phyloP scores from a whole-genome alignment of 163 green algal genomes.

The Chloromonas sp. region DNA sequence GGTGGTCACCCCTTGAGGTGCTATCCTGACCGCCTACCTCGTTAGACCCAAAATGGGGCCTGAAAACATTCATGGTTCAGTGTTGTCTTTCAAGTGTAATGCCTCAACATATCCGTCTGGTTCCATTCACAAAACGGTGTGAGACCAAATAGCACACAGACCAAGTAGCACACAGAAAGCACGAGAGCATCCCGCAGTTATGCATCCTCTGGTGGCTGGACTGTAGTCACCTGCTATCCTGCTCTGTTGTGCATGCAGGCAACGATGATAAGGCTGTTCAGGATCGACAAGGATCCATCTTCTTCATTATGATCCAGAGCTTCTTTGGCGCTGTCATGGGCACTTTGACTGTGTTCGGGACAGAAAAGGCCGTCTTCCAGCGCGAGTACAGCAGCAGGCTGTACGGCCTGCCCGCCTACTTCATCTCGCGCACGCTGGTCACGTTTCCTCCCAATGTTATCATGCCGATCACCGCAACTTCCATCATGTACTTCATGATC shows the following conservation, averaged over 20 bases:
- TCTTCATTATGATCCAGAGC: slow-evolving; percentile 23
- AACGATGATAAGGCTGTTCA: neutral
- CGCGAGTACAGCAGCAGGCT: slow-evolving; percentile 20
- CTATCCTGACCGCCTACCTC: no score
- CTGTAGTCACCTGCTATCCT: no score
- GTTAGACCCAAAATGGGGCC: no score
- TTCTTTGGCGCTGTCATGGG: slow-evolving; percentile 30
- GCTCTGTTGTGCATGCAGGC: neutral
- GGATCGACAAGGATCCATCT: slow-evolving; percentile 13
- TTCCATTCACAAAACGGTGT: no score
- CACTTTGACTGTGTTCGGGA: slow-evolving; percentile 20
- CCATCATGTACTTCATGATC: slow-evolving; percentile 26
- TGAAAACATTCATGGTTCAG: no score
- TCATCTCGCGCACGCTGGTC: slow-evolving; percentile 16
- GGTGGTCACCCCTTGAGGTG: no score
- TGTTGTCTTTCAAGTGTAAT: no score
- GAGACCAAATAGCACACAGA: slow-evolving; percentile 10
- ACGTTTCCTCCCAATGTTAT: slow-evolving; percentile 17
- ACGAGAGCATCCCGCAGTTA: no score
- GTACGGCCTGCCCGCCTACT: slow-evolving; percentile 29
- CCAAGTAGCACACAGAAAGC: neutral
- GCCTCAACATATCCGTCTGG: no score
- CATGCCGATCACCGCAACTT: slow-evolving; percentile 12
- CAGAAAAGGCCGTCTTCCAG: slow-evolving; percentile 26
- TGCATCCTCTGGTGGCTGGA: no score